Evolutionary conservation across 2,329 filamentous ascomycete species (phyloP).

Genomic region (Fusarium sp.): DNA sequence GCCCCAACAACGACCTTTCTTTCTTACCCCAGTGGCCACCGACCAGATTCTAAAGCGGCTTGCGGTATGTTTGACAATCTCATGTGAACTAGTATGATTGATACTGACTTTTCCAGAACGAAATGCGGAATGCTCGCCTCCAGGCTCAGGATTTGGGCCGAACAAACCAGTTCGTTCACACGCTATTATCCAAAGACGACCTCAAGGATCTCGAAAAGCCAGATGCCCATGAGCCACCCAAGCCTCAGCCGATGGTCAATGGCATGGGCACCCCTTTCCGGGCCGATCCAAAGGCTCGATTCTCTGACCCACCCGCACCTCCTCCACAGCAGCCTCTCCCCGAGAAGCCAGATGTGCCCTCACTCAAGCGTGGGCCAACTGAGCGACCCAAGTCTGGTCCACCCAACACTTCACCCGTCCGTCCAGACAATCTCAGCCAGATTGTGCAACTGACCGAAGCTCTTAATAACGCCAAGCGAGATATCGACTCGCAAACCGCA

Average conservation of each 20-base stretch:
- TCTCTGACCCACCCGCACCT: constrained; percentile 93
- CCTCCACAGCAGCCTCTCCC: constrained; percentile 94
- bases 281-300: constrained; percentile 84
- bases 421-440: constrained; percentile 76
- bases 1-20: constrained; percentile 85
- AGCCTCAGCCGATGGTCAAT: constrained; percentile 64
- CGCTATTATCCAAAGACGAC: constrained; percentile 81
- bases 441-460: constrained; percentile 89
- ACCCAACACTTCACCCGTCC: constrained; percentile 70
- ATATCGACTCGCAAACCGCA: constrained; percentile 86
- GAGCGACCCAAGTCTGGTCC: constrained; percentile 77
- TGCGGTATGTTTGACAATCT: constrained; percentile 49
- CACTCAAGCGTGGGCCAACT: constrained; percentile 82
- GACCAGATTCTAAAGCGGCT: constrained; percentile 89
- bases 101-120: constrained; percentile 71
- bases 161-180: constrained; percentile 85
- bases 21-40: constrained; percentile 90
- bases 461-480: constrained; percentile 85
- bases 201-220: constrained; percentile 72
- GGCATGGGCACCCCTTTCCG: constrained; percentile 71
- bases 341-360: constrained; percentile 88
- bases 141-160: constrained; percentile 89
- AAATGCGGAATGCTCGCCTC: constrained; percentile 91
- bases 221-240: constrained; percentile 64
- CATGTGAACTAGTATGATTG: not conserved